Evolutionary conservation across 2,329 filamentous ascomycete genomes (phyloP), one percentile per base, ranked within the genome.

Genomic region (Penicillium carneum): DNA sequence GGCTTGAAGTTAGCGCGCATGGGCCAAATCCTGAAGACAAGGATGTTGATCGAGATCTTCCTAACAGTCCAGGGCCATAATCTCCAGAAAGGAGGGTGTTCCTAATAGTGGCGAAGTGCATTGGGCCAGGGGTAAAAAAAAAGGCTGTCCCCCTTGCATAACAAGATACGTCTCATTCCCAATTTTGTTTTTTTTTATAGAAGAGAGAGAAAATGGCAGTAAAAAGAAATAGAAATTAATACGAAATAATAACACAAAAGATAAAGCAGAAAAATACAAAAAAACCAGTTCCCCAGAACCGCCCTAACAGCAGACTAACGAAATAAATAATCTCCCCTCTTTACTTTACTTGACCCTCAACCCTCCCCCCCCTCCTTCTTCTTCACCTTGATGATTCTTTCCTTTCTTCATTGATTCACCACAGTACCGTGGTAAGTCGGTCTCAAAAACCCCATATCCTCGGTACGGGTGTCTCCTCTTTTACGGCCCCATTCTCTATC

Each of bases 41-140:
- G 39, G 36, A n/a, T 53, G 50, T 34, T 34, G 38, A 53, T 53
- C 50, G 29, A 43, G 50, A 53, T 53, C 26, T 41, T 43, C 48
- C 16, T 29, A 47, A 10, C 46, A 20, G 31, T 52, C 29, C 20
- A 23, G 20, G 20, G 20, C 20, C n/a, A 53, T 42, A 33, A 8
- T 46, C 14, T n/a, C 14, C 6, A 45, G 43, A 34, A 46, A 41
- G 57, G 31, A 47, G 45, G 42, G 46, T 52, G 61, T 54, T 47
- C 41, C 43, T 47, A 48, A 56, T 41, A 59, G 51, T 54, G 61
- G 60, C 57, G 34, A 55, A 50, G 62, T 56, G 61, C 67, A 65
- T 63, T 62, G 63, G 65, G 62, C 67, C 67, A 71, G 69, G 69
- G 69, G 69, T 71, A 70, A 68, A 56, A 48, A 20, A 23, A 12